Evolutionary conservation across 441 rosid species (phyloP).

Genomic region (Adansonia gregorii): DNA sequence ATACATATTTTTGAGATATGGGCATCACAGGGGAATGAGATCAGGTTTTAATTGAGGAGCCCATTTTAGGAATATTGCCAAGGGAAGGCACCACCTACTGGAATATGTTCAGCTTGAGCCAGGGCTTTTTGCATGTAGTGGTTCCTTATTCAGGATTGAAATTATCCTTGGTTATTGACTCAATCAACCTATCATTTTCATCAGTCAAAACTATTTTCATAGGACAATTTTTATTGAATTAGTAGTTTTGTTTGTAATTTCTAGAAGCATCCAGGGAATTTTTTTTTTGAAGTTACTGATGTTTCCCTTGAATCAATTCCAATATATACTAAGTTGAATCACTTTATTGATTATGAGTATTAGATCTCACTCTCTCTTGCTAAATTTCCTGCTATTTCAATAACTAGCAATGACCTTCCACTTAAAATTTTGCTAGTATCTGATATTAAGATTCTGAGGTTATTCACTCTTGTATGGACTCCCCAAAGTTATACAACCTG

Average conservation of each 20-base stretch:
- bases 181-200: background rate
- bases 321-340: background rate
- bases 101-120: background rate
- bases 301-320: background rate
- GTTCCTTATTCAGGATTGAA: constrained; percentile 10
- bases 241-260: background rate
- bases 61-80: background rate
- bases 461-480: constrained; percentile 12
- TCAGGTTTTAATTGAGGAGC: constrained; percentile 2
- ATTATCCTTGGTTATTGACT: background rate
- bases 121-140: constrained; percentile 18
- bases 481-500: background rate
- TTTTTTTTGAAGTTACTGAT: background rate
- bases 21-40: background rate
- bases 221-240: background rate
- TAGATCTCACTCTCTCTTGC: constrained; percentile 7
- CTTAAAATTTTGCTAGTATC: constrained; percentile 4
- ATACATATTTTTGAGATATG: background rate
- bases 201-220: background rate
- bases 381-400: constrained; percentile 18
- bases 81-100: background rate
- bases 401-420: constrained; percentile 3
- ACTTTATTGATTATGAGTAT: background rate
- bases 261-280: background rate
- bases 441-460: constrained; percentile 4